Percentiles rank a stretch among this genome's conserved stretches.
These are phyloP conservation scores for Neofusicoccum sp. DNA, from an alignment of 2,329 filamentous ascomycete genomes.

Conservation along the genomic window DNA sequence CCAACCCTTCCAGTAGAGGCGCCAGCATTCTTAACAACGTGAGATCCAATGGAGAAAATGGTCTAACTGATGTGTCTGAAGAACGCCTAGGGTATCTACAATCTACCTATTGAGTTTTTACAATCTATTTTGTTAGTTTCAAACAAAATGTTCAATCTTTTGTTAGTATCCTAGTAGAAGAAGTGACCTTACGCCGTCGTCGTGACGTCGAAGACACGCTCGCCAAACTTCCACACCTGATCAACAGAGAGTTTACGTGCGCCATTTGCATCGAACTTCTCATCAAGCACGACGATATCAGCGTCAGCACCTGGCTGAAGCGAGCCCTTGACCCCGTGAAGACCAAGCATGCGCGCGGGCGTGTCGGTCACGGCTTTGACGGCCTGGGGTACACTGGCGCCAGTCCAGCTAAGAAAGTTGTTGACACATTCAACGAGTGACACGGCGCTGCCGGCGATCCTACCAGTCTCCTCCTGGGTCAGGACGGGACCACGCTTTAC, in stretches of 20 bases:
- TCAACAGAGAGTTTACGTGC: constrained; percentile 61
- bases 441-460: constrained; percentile 57
- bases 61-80: too few relatives aligned
- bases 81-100: neutral
- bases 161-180: neutral
- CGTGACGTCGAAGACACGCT: neutral
- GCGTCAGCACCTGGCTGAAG: constrained; percentile 47
- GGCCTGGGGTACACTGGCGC: constrained; percentile 64
- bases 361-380: constrained; percentile 72
- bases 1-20: too few relatives aligned
- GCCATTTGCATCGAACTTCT: constrained; percentile 47
- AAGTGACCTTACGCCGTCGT: neutral
- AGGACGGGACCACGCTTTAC: constrained; percentile 71
- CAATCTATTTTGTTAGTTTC: neutral
- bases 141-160: neutral
- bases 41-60: too few relatives aligned
- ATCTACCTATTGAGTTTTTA: neutral
- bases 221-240: constrained; percentile 77
- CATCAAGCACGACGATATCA: constrained; percentile 64
- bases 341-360: constrained; percentile 72
- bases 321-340: constrained; percentile 65
- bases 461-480: constrained; percentile 70
- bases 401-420: constrained; percentile 77
- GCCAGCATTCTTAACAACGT: too few relatives aligned
- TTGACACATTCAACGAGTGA: constrained; percentile 78